Base-by-base conservation (phyloP, 2,329 filamentous ascomycete species). In the Paecilomyces dactylethromorphus region DNA sequence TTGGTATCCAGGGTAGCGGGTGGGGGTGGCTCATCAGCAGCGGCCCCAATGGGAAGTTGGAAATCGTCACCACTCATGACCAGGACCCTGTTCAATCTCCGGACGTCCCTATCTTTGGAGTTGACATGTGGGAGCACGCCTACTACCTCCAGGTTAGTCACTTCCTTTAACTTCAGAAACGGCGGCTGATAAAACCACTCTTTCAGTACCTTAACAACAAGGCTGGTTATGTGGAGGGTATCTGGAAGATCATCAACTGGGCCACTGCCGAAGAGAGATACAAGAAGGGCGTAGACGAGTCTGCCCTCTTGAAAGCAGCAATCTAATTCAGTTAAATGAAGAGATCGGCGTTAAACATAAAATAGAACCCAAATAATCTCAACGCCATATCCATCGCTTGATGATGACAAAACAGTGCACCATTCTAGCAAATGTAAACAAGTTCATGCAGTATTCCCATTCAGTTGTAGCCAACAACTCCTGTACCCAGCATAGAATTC, bases 241-340 rank as follows among this genome's bases (percentile, higher is more conserved):
- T 96, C 71, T 96, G 92, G 92, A 89, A 94, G 70, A 90, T 96
- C 35, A 81, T 96, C 73, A 95, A 96, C 84, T 96, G 92, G 92
- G 89, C 89, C 79, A 87, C 88, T 51, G 91, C 91, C 4, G 86
- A 89, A 73, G 84, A 87, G 79, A 84, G 90, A 63, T 91, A 69
- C 58, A 64, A 60, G 54, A 64, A 66, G 29, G 72, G 69, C 0
- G 63, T 69, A 4, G 64, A 71, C 31, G 66, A 62, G 5, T 59
- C 59, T 3, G 51, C 60, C 3, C 45, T 60, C 2, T 39, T 73
- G 53, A 73, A 74, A 62, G 50, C 60, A 39, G 26, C 56, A 8
- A 57, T 57, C 59, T 56, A 35, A 56, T 11, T 10, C 2, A 31
- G 32, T 33, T 2, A n/a, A 6, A 54, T 54, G 24, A 45, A 15